Evolutionary conservation across 2,329 filamentous ascomycete species (phyloP).

Genomic region (Didymella exigua): DNA sequence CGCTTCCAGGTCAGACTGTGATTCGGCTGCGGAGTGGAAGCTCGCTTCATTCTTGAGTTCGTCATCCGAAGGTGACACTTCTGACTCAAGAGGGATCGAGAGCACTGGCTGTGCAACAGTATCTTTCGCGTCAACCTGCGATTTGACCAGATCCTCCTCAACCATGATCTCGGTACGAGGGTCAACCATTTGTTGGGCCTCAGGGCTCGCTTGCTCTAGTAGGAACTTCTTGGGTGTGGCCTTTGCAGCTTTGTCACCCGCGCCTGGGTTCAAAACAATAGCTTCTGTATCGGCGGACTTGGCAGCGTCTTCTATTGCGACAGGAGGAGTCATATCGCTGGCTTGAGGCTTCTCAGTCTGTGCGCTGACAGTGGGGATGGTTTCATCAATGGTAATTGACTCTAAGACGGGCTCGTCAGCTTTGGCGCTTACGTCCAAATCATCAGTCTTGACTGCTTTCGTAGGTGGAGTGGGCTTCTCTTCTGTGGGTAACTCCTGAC

Average conservation of each 20-base stretch:
- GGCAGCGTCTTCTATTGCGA: background rate
- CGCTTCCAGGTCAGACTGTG: conserved; percentile 20
- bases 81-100: background rate
- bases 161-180: background rate
- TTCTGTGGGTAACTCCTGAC: conserved; percentile 19
- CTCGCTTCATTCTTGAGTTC: conserved; percentile 33
- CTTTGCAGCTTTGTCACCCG: background rate
- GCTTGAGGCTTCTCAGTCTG: background rate
- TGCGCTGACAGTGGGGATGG: background rate
- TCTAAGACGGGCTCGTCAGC: background rate
- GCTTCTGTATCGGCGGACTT: background rate
- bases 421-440: background rate
- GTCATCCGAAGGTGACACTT: conserved; percentile 26
- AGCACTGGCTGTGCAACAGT: background rate
- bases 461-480: conserved; percentile 1
- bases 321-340: background rate
- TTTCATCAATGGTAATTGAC: background rate
- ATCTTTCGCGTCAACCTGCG: background rate
- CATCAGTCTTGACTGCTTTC: background rate
- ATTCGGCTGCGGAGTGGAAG: conserved; percentile 32
- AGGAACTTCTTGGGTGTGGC: background rate
- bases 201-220: background rate
- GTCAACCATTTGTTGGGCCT: background rate
- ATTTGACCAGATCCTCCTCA: background rate
- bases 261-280: background rate